Percentiles rank a stretch among this genome's conserved stretches.
Conservation (phyloP, 179 eudicot species). For the Beta macrorhiza region DNA sequence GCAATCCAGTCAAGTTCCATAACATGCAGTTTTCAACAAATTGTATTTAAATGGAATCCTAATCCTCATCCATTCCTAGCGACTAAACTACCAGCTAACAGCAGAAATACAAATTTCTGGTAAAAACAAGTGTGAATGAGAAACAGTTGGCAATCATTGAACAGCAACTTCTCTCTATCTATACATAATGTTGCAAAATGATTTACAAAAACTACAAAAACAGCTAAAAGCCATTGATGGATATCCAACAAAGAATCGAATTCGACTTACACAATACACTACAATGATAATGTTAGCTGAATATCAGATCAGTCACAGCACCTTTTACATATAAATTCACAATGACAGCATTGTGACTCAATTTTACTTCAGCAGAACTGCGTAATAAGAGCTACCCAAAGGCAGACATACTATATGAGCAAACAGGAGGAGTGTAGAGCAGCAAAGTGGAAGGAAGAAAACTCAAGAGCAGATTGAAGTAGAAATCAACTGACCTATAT, state of each 20-base stretch:
- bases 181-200: background rate
- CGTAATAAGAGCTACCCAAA: background rate
- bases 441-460: background rate
- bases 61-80: background rate
- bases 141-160: background rate
- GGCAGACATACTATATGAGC: background rate
- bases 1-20: background rate
- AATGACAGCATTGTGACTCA: background rate
- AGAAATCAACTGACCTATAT: conserved; percentile 62
- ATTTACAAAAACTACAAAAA: background rate
- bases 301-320: background rate
- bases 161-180: too few species aligned
- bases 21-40: background rate
- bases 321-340: background rate
- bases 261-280: background rate
- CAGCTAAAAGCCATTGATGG: background rate
- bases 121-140: background rate
- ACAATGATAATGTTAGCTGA: background rate
- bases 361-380: background rate
- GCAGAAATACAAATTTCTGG: background rate
- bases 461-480: background rate
- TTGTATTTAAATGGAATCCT: background rate
- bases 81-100: background rate
- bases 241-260: background rate
- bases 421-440: background rate